phyloP scores from a whole-genome alignment of 257 asterid species.

The Solanum infundibuliforme region DNA sequence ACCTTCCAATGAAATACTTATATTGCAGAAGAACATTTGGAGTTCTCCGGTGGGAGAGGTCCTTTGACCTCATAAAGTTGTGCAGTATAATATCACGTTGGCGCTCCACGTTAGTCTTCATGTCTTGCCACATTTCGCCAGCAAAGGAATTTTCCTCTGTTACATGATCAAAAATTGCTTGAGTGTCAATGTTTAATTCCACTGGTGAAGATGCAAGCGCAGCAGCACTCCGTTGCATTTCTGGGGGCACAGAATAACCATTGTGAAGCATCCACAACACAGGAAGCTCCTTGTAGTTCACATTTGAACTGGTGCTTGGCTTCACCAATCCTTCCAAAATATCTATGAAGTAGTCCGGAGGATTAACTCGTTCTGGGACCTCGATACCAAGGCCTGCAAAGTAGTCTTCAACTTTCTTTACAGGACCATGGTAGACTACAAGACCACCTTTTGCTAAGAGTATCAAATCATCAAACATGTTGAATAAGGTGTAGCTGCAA shows the following conservation, averaged over 20 bases:
- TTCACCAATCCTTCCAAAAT: constrained; percentile 83
- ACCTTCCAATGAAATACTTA: constrained; percentile 76
- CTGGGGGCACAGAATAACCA: constrained; percentile 67
- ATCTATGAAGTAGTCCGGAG: constrained; percentile 84
- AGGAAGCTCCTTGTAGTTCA: constrained; percentile 63
- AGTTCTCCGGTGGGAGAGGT: constrained; percentile 70
- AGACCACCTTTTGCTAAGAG: constrained; percentile 95
- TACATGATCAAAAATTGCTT: constrained; percentile 14
- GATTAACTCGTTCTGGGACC: constrained; percentile 88
- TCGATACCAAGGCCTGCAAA: constrained; percentile 48
- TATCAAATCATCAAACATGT: constrained; percentile 83
- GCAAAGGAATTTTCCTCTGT: constrained; percentile 42
- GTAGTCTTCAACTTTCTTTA: constrained; percentile 77
- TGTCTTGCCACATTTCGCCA: constrained; percentile 60
- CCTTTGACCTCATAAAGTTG: constrained; percentile 61
- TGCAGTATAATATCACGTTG: constrained; percentile 38
- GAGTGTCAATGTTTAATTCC: constrained; percentile 16
- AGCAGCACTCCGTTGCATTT: constrained; percentile 42
- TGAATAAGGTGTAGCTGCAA: constrained; percentile 80
- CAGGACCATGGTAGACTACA: constrained; percentile 75
- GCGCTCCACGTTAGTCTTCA: constrained; percentile 43
- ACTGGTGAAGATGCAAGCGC: constrained; percentile 15
- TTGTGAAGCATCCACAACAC: constrained; percentile 81
- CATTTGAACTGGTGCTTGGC: constrained; percentile 38
- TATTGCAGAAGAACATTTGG: constrained; percentile 61